These are phyloP conservation scores for Psidium guajava DNA, from an alignment of 345 rosid species.

Conservation along the genomic window DNA sequence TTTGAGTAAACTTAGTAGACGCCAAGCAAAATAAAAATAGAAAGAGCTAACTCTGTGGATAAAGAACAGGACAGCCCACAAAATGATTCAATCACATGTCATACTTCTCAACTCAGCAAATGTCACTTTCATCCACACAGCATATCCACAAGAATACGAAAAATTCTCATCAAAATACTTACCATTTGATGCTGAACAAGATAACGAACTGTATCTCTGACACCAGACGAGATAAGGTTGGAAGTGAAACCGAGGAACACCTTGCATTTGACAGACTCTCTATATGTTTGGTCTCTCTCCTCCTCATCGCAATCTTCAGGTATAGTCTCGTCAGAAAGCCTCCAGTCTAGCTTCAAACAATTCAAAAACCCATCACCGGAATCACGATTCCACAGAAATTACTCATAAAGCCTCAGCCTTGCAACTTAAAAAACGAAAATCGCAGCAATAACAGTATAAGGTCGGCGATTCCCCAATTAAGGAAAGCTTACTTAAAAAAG, in stretches of 20 bases:
- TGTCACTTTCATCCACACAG: background rate
- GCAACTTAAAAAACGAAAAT: background rate
- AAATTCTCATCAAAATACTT: conserved; percentile 1
- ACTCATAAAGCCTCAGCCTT: background rate
- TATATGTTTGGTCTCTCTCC: conserved; percentile 49
- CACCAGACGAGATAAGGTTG: conserved; percentile 87
- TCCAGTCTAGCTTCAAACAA: conserved; percentile 79
- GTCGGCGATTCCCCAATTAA: background rate
- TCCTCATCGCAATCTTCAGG: conserved; percentile 62
- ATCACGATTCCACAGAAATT: background rate
- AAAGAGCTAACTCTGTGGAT: background rate
- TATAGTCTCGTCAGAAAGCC: conserved; percentile 57
- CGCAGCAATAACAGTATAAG: background rate
- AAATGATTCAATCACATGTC: background rate
- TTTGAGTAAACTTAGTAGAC: background rate
- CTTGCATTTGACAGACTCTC: conserved; percentile 69
- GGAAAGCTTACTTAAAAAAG: background rate
- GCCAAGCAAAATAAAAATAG: background rate
- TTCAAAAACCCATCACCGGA: background rate
- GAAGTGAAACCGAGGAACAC: conserved; percentile 96
- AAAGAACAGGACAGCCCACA: background rate
- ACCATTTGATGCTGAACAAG: conserved; percentile 91
- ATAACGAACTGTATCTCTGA: conserved; percentile 74
- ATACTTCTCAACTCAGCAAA: background rate
- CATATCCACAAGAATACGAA: background rate